Conservation (phyloP, 495 filamentous ascomycete genomes). For the Sordaria brevicollis region DNA sequence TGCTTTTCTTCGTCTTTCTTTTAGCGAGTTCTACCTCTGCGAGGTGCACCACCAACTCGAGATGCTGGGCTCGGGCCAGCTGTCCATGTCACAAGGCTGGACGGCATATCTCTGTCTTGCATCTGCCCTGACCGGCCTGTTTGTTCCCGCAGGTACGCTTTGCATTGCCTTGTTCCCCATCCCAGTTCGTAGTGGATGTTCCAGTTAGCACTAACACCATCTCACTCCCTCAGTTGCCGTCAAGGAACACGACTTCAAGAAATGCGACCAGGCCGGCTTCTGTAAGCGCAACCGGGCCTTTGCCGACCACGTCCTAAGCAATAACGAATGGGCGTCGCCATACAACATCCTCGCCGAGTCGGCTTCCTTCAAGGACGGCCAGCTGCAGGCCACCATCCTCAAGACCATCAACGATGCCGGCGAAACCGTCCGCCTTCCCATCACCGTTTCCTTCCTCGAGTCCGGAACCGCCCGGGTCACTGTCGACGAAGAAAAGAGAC, state of each 20-base stretch:
- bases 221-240: conserved; percentile 49
- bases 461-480: conserved; percentile 79
- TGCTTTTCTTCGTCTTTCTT: not conserved
- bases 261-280: conserved; percentile 88
- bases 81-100: conserved; percentile 41
- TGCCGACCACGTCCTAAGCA: conserved; percentile 61
- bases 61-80: conserved; percentile 33
- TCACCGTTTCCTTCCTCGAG: conserved; percentile 78
- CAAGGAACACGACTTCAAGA: conserved; percentile 95
- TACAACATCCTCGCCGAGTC: conserved; percentile 66
- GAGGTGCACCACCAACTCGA: conserved; percentile 4
- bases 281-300: conserved; percentile 87
- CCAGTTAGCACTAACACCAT: conserved; percentile 7
- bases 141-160: conserved; percentile 39
- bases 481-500: conserved; percentile 80
- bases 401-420: conserved; percentile 56
- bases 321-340: conserved; percentile 65
- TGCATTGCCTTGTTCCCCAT: not conserved
- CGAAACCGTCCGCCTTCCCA: conserved; percentile 62
- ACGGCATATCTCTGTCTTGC: conserved; percentile 41
- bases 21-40: conserved; percentile 1
- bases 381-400: conserved; percentile 65
- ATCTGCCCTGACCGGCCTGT: conserved; percentile 31
- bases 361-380: conserved; percentile 66
- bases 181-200: not conserved